Evolutionary conservation across 345 rosid genomes (phyloP).

Genomic region (Gossypium ekmanianum): DNA sequence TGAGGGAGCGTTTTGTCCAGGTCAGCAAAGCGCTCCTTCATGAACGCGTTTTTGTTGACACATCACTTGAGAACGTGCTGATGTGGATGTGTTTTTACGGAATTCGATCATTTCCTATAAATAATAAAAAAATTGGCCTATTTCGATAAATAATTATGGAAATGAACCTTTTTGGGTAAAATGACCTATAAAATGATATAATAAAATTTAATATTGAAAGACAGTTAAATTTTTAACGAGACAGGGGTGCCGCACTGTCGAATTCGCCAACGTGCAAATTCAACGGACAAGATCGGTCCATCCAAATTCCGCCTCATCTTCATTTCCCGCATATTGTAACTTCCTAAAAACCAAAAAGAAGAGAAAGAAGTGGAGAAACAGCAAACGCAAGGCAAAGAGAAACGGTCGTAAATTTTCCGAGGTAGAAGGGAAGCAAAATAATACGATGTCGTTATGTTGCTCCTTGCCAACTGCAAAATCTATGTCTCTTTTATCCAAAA

Average conservation of each 20-base stretch:
- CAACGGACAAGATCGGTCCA: conserved; percentile 10
- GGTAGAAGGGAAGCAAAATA: neutral
- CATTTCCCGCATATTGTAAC: conserved; percentile 6
- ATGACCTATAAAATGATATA: no score
- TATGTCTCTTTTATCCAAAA: conserved; percentile 30
- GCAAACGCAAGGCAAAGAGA: neutral
- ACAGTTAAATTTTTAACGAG: neutral
- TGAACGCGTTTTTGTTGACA: no score
- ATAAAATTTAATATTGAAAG: no score
- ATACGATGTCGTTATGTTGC: conserved; percentile 56
- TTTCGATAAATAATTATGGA: no score
- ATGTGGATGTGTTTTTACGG: no score
- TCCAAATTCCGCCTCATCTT: conserved; percentile 7
- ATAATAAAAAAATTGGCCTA: no score
- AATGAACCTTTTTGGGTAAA: no score
- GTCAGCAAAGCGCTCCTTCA: no score
- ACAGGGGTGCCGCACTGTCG: neutral
- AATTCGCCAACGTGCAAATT: neutral
- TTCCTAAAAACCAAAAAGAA: neutral
- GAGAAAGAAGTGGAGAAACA: neutral
- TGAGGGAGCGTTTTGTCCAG: no score
- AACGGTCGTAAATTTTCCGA: neutral
- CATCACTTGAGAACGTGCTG: no score
- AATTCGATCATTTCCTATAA: no score
- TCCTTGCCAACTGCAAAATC: conserved; percentile 34